Percentiles rank a stretch among this genome's conserved stretches.
These are phyloP conservation scores for Clausena lansium DNA, from an alignment of 345 rosid genomes.

Conservation along the genomic window DNA sequence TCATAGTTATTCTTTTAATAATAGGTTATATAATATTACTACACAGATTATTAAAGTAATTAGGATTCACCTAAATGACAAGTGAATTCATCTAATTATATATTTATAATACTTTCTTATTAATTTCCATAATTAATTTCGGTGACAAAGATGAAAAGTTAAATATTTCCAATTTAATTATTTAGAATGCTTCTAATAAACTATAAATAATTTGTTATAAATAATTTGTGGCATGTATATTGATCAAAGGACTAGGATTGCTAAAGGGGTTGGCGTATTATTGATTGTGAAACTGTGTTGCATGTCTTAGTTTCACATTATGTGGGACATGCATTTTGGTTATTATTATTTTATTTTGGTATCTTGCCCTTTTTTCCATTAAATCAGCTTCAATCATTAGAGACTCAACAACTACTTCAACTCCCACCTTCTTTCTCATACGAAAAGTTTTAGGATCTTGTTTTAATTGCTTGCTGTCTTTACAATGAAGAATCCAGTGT, in stretches of 20 bases:
- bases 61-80: neutral
- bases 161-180: neutral
- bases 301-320: neutral
- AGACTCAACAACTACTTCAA: conserved; percentile 23
- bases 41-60: neutral
- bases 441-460: conserved; percentile 1
- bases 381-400: conserved; percentile 31
- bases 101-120: no score
- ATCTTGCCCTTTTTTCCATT: conserved; percentile 15
- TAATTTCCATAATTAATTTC: neutral
- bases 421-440: conserved; percentile 8
- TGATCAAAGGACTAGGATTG: neutral
- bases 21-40: neutral
- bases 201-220: no score
- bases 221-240: no score
- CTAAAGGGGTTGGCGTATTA: neutral
- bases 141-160: neutral
- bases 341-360: neutral
- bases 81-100: no score
- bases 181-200: neutral
- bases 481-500: conserved; percentile 15
- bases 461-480: neutral
- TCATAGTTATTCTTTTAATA: neutral
- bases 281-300: conserved; percentile 15
- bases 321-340: conserved; percentile 14